phyloP scores from a whole-genome alignment of 129 eudicot genomes.

The Sambucus nigra region DNA sequence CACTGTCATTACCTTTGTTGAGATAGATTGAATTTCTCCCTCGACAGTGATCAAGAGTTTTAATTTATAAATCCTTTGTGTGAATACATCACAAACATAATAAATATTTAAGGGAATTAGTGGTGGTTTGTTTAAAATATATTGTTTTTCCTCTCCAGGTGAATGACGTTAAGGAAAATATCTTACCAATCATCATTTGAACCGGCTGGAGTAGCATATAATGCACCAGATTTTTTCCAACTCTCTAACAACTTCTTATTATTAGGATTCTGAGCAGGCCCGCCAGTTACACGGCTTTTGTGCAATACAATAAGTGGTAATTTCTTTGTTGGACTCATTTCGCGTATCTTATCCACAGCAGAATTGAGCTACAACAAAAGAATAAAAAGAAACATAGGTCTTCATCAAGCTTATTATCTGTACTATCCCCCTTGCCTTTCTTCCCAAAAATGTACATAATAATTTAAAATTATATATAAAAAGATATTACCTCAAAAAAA shows the following conservation, averaged over 20 bases:
- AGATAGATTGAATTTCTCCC: too few relatives aligned
- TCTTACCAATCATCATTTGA: conserved; percentile 94
- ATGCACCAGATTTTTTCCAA: conserved; percentile 75
- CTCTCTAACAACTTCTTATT: conserved; percentile 52
- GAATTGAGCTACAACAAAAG: conserved; percentile 40
- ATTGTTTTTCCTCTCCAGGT: not conserved
- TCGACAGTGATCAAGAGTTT: too few relatives aligned
- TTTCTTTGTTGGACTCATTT: conserved; percentile 57
- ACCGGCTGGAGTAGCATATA: conserved; percentile 84
- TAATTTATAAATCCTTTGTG: too few relatives aligned
- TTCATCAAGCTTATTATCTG: not conserved
- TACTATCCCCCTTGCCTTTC: too few relatives aligned
- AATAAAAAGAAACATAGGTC: not conserved
- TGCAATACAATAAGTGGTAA: conserved; percentile 81
- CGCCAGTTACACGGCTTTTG: conserved; percentile 48
- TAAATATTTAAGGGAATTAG: too few relatives aligned
- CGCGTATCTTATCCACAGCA: conserved; percentile 51
- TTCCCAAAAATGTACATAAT: not conserved
- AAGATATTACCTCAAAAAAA: conserved; percentile 50
- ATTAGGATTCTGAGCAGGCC: conserved; percentile 44
- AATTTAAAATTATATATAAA: not conserved
- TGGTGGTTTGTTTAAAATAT: too few relatives aligned
- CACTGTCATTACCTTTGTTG: too few relatives aligned
- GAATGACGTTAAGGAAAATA: conserved; percentile 1
- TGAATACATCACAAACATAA: too few relatives aligned